Evolutionary conservation across 164 flowering plant species (phyloP), one percentile per base, ranked within the genome.

Genomic region (Taxillus chinensis): DNA sequence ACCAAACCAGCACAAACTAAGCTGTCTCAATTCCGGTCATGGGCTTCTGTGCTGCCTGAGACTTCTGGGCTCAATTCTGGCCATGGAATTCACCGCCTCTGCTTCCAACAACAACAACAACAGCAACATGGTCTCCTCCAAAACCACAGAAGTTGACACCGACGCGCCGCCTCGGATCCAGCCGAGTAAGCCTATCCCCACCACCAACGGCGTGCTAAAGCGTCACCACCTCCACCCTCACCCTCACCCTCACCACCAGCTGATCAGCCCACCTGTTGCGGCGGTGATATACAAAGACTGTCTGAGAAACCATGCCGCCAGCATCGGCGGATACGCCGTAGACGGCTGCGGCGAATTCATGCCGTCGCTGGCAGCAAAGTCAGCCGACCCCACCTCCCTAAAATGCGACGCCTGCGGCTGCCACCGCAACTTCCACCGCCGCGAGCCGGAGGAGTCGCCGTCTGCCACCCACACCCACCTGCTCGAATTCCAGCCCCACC

Each of bases 321-420:
- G 60, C 66, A 9, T 82, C 14, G 89, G 89, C 5, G 81, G 78
- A 39, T 84, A 84, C 67, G 85, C 90, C 9, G 59, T 85, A 5
- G 90, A 85, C 57, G 90, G 90, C 6, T 85, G 90, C 59, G 87
- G 90, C 2, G 89, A 84, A 72, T 84, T 82, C 77, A 81, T 85
- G 85, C 85, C 84, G 0, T 73, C 79, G 11, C 76, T 81, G 11
- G 41, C 77, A 16, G 51, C 78, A 73, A 64, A 67, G 39, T 41
- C 75, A 13, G 9, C 78, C 62, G 73, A 79, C 64, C 80, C 79
- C 53, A 66, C 77, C 61, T 76, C 80, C 3, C 76, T 82, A 14
- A 75, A 66, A 58, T 83, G 87, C 74, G 87, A 79, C 27, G 87
- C 87, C 2, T 83, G 87, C 62, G 87, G 87, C 53, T 83, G 87